Percentiles rank a stretch among this genome's conserved stretches.
Conservation (phyloP, 108 stramenopile genomes). For the Cylindrotheca closterium region DNA sequence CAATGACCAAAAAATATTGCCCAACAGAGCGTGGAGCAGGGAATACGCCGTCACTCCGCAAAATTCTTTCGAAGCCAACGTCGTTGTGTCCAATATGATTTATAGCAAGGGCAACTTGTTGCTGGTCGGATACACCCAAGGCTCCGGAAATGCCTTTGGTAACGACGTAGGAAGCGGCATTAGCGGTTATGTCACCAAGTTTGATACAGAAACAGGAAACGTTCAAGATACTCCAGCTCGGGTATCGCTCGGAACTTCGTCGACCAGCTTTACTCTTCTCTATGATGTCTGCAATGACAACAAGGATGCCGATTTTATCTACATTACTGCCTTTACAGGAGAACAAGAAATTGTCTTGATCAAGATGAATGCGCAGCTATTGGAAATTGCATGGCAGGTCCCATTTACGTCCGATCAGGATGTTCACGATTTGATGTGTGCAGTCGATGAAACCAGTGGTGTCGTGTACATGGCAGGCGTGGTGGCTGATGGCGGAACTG, state of each 20-base stretch:
- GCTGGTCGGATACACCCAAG: conserved; percentile 18
- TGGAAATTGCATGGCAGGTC: conserved; percentile 26
- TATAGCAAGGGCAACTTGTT: conserved; percentile 2
- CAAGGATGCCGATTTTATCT: neutral
- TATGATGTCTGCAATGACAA: neutral
- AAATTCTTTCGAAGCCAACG: conserved; percentile 8
- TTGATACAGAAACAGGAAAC: conserved; percentile 11
- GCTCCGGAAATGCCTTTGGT: conserved; percentile 18
- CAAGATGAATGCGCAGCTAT: conserved; percentile 15
- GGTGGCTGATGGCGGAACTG: conserved; percentile 21
- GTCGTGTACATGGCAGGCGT: conserved; percentile 30
- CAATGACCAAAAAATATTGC: conserved; percentile 1
- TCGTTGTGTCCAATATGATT: conserved; percentile 19
- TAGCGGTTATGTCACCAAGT: conserved; percentile 24
- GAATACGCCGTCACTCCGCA: conserved; percentile 17
- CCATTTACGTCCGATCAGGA: conserved; percentile 4
- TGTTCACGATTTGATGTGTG: conserved; percentile 26
- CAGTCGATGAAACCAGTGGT: conserved; percentile 5
- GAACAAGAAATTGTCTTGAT: neutral
- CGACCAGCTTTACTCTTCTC: neutral
- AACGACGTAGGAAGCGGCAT: neutral
- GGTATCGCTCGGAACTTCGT: neutral
- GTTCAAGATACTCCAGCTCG: neutral
- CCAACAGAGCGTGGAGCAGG: neutral
- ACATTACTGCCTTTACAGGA: neutral